These are phyloP conservation scores for Kandelia obovata DNA, from an alignment of 345 rosid genomes.

Conservation along the genomic window DNA sequence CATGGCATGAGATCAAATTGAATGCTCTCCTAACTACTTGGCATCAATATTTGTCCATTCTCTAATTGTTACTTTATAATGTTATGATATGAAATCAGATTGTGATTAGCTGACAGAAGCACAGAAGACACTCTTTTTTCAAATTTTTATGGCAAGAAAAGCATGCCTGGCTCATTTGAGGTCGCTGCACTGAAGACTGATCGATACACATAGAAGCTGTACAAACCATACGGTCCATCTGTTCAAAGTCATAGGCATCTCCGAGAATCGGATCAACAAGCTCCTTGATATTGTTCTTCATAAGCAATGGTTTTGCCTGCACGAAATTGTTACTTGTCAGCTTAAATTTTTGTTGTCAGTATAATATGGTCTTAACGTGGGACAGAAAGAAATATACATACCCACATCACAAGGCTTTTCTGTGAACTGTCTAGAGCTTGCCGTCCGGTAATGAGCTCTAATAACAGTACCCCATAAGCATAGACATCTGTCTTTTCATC, in stretches of 20 bases:
- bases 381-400: conserved; percentile 33
- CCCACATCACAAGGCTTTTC: conserved; percentile 90
- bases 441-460: conserved; percentile 81
- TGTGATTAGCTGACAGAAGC: no score
- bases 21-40: no score
- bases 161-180: conserved; percentile 80
- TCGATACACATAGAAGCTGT: conserved; percentile 62
- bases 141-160: no score
- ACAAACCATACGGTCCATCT: conserved; percentile 44
- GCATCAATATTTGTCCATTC: no score
- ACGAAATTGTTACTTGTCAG: background rate
- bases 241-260: conserved; percentile 44
- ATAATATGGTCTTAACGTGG: background rate
- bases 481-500: conserved; percentile 89
- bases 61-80: no score
- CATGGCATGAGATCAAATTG: no score
- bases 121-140: no score
- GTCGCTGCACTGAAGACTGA: conserved; percentile 55
- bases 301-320: conserved; percentile 54
- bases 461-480: conserved; percentile 78
- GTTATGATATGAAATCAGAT: no score
- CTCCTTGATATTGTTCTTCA: conserved; percentile 41
- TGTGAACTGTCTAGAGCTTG: conserved; percentile 78
- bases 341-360: background rate
- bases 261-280: conserved; percentile 63